Evolutionary conservation across 192 early-diverging fungal species (phyloP).

Genomic region (Lobosporangium transversale): DNA sequence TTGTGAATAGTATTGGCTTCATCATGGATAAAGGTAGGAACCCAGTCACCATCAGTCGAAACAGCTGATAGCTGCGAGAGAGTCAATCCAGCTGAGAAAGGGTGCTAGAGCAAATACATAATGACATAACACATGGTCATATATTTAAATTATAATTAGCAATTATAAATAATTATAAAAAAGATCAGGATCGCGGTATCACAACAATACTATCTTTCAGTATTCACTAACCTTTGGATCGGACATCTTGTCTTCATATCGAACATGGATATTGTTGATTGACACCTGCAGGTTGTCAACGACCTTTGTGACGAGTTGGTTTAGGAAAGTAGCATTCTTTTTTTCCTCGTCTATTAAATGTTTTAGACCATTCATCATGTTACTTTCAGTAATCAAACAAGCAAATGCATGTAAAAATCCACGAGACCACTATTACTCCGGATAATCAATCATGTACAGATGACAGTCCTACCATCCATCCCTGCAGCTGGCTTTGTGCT

Average conservation of each 20-base stretch:
- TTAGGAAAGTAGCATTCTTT: conserved; percentile 87
- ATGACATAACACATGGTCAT: background rate
- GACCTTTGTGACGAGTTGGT: conserved; percentile 91
- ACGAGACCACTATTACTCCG: too few relatives aligned
- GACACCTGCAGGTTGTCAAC: conserved; percentile 96
- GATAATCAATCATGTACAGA: too few relatives aligned
- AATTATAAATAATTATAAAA: too few relatives aligned
- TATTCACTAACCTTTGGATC: conserved; percentile 62
- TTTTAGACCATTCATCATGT: too few relatives aligned
- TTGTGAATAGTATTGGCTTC: conserved; percentile 87
- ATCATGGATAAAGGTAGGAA: conserved; percentile 81
- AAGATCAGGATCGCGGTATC: too few relatives aligned
- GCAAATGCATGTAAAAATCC: too few relatives aligned
- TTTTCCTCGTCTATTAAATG: conserved; percentile 58
- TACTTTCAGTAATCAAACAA: background rate
- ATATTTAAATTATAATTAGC: conserved; percentile 1
- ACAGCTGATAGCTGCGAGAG: conserved; percentile 90
- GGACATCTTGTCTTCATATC: conserved; percentile 91
- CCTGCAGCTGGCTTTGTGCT: conserved; percentile 36
- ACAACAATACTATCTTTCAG: background rate
- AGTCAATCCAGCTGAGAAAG: conserved; percentile 90
- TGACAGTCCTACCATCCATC: conserved; percentile 49
- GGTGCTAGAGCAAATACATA: conserved; percentile 50
- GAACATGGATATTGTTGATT: conserved; percentile 94
- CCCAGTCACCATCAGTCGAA: conserved; percentile 89